Percentiles rank a stretch among this genome's conserved stretches.
Conservation (phyloP, 768 basidiomycete species). For the Lepiota brunneoincarnata region DNA sequence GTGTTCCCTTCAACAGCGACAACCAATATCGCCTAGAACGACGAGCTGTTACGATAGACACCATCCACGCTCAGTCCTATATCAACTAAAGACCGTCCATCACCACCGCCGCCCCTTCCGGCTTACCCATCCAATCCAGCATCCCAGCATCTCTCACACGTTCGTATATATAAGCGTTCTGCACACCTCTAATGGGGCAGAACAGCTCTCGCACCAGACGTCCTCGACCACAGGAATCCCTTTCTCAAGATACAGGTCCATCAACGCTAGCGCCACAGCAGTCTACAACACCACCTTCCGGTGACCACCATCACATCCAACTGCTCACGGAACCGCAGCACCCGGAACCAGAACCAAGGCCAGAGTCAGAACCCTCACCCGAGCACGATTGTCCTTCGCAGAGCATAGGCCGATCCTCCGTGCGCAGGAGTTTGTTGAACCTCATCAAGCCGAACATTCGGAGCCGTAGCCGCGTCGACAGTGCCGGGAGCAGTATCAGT, state of each 20-base stretch:
- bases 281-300: neutral
- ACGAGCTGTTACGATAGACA: too few species aligned
- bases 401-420: constrained; percentile 18
- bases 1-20: too few species aligned
- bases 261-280: neutral
- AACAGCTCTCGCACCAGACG: constrained; percentile 13
- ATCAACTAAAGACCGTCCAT: too few species aligned
- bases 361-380: neutral
- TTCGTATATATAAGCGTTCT: neutral
- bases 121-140: too few species aligned
- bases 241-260: neutral
- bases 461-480: constrained; percentile 13
- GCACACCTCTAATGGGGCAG: constrained; percentile 17
- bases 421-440: constrained; percentile 33
- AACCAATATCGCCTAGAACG: too few species aligned
- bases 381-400: neutral
- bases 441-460: constrained; percentile 20
- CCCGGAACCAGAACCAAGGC: neutral
- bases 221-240: neutral
- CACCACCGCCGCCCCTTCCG: too few species aligned
- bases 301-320: neutral
- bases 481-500: neutral
- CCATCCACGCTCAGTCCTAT: too few species aligned
- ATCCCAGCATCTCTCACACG: neutral
- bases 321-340: neutral